phyloP scores from a whole-genome alignment of 768 basidiomycete species.

The Megacollybia marginata region DNA sequence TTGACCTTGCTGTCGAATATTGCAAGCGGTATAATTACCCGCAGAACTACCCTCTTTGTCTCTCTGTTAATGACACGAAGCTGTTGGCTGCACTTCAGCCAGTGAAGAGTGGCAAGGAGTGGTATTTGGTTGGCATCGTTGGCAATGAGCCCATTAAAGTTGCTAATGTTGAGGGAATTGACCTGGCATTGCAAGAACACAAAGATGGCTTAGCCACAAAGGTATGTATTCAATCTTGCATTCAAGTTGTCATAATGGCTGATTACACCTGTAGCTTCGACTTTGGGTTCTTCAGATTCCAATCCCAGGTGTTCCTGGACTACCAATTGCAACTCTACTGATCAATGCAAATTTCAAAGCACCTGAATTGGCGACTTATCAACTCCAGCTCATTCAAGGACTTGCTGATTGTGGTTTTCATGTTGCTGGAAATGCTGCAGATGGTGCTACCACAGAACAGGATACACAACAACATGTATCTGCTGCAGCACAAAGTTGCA shows the following conservation, averaged over 20 bases:
- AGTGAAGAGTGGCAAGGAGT: constrained; percentile 15
- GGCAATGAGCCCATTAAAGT: constrained; percentile 17
- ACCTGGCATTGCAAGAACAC: constrained; percentile 5
- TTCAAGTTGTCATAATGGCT: neutral
- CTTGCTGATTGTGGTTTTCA: constrained; percentile 15
- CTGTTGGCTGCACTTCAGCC: constrained; percentile 15
- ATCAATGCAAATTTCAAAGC: too few species aligned
- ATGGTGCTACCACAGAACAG: constrained; percentile 24
- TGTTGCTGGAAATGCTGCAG: too few species aligned
- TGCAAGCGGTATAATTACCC: constrained; percentile 9
- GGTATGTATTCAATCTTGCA: constrained; percentile 3
- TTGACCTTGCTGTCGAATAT: constrained; percentile 10
- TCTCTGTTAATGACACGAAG: constrained; percentile 31
- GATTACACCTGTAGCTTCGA: constrained; percentile 13
- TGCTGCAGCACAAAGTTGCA: constrained; percentile 2
- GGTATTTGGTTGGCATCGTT: constrained; percentile 17
- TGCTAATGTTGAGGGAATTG: constrained; percentile 13
- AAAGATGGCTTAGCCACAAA: constrained; percentile 14
- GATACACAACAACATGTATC: constrained; percentile 10
- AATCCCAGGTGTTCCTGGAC: too few species aligned
- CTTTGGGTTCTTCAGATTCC: constrained; percentile 21
- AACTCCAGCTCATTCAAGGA: too few species aligned
- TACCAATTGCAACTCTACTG: too few species aligned
- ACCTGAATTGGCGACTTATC: too few species aligned
- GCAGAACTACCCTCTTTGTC: constrained; percentile 17